phyloP scores from a whole-genome alignment of 179 eudicot genomes.

The Camellia oleifera region DNA sequence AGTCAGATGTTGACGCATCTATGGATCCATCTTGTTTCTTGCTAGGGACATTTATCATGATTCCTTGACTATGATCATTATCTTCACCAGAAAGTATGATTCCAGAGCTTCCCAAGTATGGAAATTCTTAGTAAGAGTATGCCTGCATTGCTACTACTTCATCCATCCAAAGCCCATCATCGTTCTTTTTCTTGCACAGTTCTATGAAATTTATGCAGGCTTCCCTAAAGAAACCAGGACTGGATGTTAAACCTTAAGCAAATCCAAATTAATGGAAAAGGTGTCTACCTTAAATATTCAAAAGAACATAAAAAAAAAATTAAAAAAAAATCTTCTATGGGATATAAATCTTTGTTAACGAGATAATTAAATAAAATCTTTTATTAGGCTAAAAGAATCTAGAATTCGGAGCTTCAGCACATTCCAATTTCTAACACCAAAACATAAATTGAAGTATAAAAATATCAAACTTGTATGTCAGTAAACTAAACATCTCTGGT shows the following conservation, averaged over 20 bases:
- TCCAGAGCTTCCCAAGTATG: constrained; percentile 63
- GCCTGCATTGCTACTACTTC: constrained; percentile 91
- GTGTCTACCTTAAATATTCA: background rate
- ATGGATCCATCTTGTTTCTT: constrained; percentile 38
- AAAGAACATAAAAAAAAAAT: background rate
- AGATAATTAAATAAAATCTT: background rate
- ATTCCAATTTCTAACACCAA: background rate
- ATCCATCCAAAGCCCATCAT: constrained; percentile 76
- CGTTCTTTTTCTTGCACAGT: constrained; percentile 67
- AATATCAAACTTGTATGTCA: background rate
- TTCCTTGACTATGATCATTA: constrained; percentile 34
- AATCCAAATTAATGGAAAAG: background rate
- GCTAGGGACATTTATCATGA: constrained; percentile 20
- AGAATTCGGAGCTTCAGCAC: background rate
- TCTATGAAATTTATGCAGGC: constrained; percentile 76
- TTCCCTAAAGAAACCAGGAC: constrained; percentile 43
- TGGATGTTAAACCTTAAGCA: constrained; percentile 14
- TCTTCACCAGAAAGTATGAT: constrained; percentile 58
- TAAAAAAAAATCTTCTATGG: background rate
- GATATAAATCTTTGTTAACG: background rate
- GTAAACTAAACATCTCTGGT: background rate
- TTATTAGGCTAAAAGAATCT: background rate
- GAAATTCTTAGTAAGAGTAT: constrained; percentile 44
- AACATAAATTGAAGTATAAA: background rate
- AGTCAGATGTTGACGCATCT: constrained; percentile 53